Percentiles rank a stretch among this genome's conserved stretches.
Conservation (phyloP, 306 rosid genomes). For the Nissolia schottii region DNA sequence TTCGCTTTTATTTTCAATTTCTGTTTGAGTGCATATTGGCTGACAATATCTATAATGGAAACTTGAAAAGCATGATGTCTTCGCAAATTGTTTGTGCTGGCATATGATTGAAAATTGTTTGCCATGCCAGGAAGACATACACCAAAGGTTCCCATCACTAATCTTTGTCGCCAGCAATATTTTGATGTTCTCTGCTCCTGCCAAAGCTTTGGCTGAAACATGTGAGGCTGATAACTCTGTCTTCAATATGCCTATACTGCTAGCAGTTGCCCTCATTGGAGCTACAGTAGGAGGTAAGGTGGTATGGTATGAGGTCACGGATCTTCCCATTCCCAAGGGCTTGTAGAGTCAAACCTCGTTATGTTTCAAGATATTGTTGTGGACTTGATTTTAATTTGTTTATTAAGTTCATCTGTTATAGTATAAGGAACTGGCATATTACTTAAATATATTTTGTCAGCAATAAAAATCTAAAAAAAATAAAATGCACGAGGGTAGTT, state of each 20-base stretch:
- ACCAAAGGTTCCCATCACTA: slow-evolving; percentile 40
- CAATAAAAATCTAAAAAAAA: background rate
- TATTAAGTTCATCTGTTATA: background rate
- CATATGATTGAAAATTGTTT: slow-evolving; percentile 5
- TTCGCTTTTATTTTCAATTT: background rate
- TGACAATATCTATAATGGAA: too few species aligned
- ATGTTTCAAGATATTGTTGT: background rate
- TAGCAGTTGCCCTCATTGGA: slow-evolving; percentile 86
- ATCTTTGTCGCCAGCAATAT: slow-evolving; percentile 48
- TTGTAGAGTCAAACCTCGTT: background rate
- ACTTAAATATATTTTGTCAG: background rate
- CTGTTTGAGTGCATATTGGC: background rate
- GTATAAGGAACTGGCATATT: background rate
- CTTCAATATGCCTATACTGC: slow-evolving; percentile 82
- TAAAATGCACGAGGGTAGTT: background rate
- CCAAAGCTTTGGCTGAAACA: slow-evolving; percentile 80
- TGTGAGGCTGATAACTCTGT: slow-evolving; percentile 63
- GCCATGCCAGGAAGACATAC: slow-evolving; percentile 44
- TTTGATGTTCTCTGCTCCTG: slow-evolving; percentile 61
- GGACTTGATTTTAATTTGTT: slow-evolving; percentile 6
- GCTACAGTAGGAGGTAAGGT: slow-evolving; percentile 96
- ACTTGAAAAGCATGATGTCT: background rate
- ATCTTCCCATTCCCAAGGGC: background rate
- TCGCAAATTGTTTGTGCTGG: background rate
- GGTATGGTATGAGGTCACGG: background rate